Conservation (phyloP, 2,329 filamentous ascomycete genomes). For the Pyrenochaeta sp. region DNA sequence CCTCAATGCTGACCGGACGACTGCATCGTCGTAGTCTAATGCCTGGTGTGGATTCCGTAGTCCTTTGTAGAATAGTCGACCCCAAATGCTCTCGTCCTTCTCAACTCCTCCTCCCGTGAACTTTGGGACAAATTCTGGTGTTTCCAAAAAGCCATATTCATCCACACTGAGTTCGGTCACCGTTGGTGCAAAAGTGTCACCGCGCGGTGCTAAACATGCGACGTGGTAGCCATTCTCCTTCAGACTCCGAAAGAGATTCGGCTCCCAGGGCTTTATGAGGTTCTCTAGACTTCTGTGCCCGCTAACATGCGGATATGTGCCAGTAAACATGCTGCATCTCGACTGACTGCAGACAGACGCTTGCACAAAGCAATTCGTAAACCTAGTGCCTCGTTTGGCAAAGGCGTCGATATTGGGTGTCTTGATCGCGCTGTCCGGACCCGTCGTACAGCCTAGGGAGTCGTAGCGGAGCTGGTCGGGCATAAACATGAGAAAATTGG, state of each 20-base stretch:
- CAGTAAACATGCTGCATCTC: constrained; percentile 58
- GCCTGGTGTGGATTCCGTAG: constrained; percentile 47
- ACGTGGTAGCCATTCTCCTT: constrained; percentile 58
- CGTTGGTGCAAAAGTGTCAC: constrained; percentile 53
- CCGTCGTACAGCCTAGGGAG: constrained; percentile 46
- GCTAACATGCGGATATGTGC: constrained; percentile 55
- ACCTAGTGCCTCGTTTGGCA: constrained; percentile 46
- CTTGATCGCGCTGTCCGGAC: constrained; percentile 24
- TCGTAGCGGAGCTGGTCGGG: constrained; percentile 59
- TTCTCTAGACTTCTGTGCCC: constrained; percentile 58
- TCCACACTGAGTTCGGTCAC: constrained; percentile 55
- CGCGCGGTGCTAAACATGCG: constrained; percentile 54
- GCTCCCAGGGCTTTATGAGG: constrained; percentile 59
- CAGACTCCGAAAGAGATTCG: constrained; percentile 55
- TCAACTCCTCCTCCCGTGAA: neutral
- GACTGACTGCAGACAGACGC: constrained; percentile 58
- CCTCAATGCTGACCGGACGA: constrained; percentile 50
- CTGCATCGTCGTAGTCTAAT: constrained; percentile 56
- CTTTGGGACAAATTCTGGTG: constrained; percentile 3
- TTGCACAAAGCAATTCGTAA: constrained; percentile 57
- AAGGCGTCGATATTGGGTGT: constrained; percentile 57
- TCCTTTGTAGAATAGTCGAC: constrained; percentile 53
- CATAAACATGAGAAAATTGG: constrained; percentile 55
- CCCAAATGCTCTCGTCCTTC: constrained; percentile 47
- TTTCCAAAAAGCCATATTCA: constrained; percentile 57